phyloP scores from a whole-genome alignment of 768 basidiomycete genomes.

The Lactifluus piperatus region DNA sequence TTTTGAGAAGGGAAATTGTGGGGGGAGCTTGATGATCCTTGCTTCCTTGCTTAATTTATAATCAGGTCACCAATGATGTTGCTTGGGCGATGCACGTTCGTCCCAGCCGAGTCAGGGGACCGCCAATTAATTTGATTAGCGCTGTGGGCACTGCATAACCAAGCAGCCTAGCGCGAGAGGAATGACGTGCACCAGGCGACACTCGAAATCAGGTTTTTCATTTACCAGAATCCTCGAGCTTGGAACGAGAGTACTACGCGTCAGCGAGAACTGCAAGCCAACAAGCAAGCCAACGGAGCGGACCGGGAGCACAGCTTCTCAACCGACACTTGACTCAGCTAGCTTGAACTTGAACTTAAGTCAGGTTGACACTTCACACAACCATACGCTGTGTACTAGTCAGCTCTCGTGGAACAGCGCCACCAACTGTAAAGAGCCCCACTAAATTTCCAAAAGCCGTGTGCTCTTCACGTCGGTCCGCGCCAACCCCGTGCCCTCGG shows the following conservation, averaged over 20 bases:
- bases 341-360: no score
- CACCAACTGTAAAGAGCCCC: no score
- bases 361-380: no score
- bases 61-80: no score
- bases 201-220: conserved; percentile 11
- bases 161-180: conserved; percentile 29
- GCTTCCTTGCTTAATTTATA: background rate
- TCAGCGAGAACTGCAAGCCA: background rate
- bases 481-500: no score
- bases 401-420: no score
- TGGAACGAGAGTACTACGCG: background rate
- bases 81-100: background rate
- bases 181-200: background rate
- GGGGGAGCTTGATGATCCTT: background rate
- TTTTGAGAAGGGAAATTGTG: background rate
- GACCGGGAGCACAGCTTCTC: background rate
- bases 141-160: conserved; percentile 73
- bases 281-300: no score
- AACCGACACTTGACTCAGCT: no score
- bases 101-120: background rate
- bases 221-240: background rate
- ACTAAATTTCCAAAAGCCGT: no score
- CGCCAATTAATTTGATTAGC: conserved; percentile 49
- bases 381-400: no score
- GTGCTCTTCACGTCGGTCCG: no score